Evolutionary conservation across 2,329 filamentous ascomycete species (phyloP), one percentile per base, ranked within the genome.

Genomic region (Fonsecaea erecta): DNA sequence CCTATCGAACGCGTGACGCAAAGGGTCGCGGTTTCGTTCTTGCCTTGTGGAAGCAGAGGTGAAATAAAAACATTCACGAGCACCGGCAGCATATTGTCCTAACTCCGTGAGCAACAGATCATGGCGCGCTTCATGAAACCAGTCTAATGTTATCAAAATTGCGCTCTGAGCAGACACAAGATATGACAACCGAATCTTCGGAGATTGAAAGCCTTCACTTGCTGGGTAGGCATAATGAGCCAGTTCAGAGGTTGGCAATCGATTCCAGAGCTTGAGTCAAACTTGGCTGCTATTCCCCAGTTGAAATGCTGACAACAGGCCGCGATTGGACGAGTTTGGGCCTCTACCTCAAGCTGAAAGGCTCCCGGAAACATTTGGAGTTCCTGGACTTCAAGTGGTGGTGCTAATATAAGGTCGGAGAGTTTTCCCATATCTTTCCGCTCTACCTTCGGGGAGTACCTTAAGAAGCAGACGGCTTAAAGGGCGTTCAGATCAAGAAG

Each of bases 361-460:
- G 16, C 16, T 5, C 3, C 34, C 37, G 55, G 55, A 58, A 51
- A 58, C 55, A 58, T 51, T 48, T 21, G n/a, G 16, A 32, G 21
- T 32, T 2, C n/a, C 24, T 34, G 34, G 4, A 14, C 28, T 26
- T 34, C 34, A 57, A 16, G 2, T 46, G 2, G 14, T 46, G 11
- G 24, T n/a, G 12, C 12, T 14, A 18, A 57, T 7, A 30, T 16
- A 12, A 30, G 5, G 16, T 57, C 35, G 32, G 35, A 57, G 30
- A 26, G 37, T 24, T 40, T 24, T 56, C 34, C 21, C 16, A 40
- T n/a, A 35, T 56, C 37, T 35, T n/a, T 28, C 21, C 53, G 34
- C 14, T 43, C 11, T 18, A 8, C 21, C 35, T 30, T 28, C 35
- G 34, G 24, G 14, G 18, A 48, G 43, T 48, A 48, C 43, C 21